These are phyloP conservation scores for Leccinellum luteum DNA, from an alignment of 768 basidiomycete genomes.

Conservation along the genomic window DNA sequence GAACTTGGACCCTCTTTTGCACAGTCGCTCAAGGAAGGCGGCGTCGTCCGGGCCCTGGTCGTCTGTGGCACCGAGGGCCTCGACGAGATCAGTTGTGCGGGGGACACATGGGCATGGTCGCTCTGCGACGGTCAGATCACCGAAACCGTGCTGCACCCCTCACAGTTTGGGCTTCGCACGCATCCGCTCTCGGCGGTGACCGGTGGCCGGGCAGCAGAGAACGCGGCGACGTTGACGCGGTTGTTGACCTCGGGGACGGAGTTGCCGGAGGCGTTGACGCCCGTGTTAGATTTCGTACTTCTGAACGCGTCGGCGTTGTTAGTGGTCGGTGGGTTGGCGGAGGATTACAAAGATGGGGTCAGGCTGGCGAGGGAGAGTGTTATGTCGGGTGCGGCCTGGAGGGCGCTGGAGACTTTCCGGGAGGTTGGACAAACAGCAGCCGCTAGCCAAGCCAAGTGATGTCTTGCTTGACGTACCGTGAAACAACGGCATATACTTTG, in stretches of 20 bases:
- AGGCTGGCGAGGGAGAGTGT: constrained; percentile 61
- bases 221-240: constrained; percentile 68
- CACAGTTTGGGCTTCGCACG: constrained; percentile 70
- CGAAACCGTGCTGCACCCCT: constrained; percentile 60
- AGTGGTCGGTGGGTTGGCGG: constrained; percentile 76
- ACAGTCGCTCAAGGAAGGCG: constrained; percentile 63
- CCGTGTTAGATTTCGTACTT: constrained; percentile 83
- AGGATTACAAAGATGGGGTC: constrained; percentile 68
- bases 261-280: constrained; percentile 53
- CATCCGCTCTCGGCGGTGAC: constrained; percentile 71
- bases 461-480: neutral
- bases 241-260: constrained; percentile 59
- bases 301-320: constrained; percentile 89
- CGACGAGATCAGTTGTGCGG: constrained; percentile 95
- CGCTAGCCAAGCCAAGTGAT: neutral
- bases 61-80: constrained; percentile 91
- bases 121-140: constrained; percentile 67
- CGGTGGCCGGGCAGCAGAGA: constrained; percentile 74
- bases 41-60: constrained; percentile 82
- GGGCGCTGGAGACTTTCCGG: constrained; percentile 51
- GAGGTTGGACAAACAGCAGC: constrained; percentile 32
- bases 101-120: constrained; percentile 83
- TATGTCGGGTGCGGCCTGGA: constrained; percentile 58
- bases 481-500: too few relatives aligned
- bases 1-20: constrained; percentile 84